phyloP scores from a whole-genome alignment of 495 filamentous ascomycete genomes.

The Xylaria acuta region DNA sequence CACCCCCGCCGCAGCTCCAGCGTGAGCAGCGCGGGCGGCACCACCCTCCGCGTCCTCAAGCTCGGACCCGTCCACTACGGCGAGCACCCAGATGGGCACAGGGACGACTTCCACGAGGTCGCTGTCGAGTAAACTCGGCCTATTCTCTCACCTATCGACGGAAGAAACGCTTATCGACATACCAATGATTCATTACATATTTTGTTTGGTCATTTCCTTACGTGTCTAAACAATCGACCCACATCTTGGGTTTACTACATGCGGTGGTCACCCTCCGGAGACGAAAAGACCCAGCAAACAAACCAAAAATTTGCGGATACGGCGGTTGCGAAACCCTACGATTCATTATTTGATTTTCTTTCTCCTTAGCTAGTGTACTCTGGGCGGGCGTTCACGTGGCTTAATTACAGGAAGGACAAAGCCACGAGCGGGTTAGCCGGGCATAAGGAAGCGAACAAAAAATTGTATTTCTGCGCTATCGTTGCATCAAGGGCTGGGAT shows the following conservation, averaged over 20 bases:
- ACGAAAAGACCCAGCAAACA: neutral
- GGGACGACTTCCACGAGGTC: constrained; percentile 53
- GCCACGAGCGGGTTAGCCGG: neutral
- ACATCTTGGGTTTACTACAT: neutral
- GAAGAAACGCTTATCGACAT: neutral
- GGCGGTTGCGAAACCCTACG: constrained; percentile 11
- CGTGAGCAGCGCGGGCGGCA: constrained; percentile 36
- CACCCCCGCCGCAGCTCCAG: constrained; percentile 39
- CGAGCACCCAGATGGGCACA: constrained; percentile 52
- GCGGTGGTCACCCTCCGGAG: neutral
- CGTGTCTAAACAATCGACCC: neutral
- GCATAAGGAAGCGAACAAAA: neutral
- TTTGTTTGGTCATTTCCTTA: constrained; percentile 2
- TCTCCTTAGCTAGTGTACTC: neutral
- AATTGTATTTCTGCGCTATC: constrained; percentile 3
- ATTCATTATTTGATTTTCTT: constrained; percentile 1
- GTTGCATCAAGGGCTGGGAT: neutral
- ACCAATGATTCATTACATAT: neutral
- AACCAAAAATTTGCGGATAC: neutral
- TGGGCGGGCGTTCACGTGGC: constrained; percentile 19
- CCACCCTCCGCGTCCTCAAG: constrained; percentile 52
- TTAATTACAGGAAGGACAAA: constrained; percentile 9
- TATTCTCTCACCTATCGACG: neutral
- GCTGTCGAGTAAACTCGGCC: constrained; percentile 44
- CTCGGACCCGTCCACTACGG: constrained; percentile 59